These are phyloP conservation scores for Penicillium chermesinum DNA, from an alignment of 495 filamentous ascomycete species.

Conservation along the genomic window DNA sequence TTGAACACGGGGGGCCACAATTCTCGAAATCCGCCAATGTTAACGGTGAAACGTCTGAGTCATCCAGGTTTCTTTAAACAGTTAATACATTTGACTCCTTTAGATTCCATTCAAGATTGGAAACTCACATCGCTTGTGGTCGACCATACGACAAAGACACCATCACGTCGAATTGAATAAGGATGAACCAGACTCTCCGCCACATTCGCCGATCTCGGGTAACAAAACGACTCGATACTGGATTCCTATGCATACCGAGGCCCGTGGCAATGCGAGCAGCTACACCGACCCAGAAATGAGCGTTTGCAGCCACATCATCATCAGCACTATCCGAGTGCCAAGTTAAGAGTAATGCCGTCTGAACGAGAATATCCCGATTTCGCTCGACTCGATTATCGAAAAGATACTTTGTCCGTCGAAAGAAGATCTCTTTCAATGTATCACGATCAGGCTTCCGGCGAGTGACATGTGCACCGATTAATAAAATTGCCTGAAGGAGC, in stretches of 20 bases:
- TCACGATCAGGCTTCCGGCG: slow-evolving; percentile 38
- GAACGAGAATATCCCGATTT: slow-evolving; percentile 46
- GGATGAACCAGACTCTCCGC: slow-evolving; percentile 44
- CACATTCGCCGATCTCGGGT: slow-evolving; percentile 42
- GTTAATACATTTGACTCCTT: background rate
- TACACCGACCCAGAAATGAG: slow-evolving; percentile 47
- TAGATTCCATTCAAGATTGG: background rate
- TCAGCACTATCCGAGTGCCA: slow-evolving; percentile 47
- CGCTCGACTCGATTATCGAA: slow-evolving; percentile 47
- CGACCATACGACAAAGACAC: slow-evolving; percentile 46
- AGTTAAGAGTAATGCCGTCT: slow-evolving; percentile 42
- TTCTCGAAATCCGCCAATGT: slow-evolving; percentile 44
- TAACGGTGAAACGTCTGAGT: slow-evolving; percentile 43
- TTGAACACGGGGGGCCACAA: slow-evolving; percentile 38
- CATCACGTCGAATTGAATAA: slow-evolving; percentile 47
- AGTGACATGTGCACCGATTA: slow-evolving; percentile 43
- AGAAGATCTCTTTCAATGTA: slow-evolving; percentile 43
- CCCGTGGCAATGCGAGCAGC: slow-evolving; percentile 46
- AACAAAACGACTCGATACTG: slow-evolving; percentile 39
- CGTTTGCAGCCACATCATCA: slow-evolving; percentile 46
- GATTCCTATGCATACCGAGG: slow-evolving; percentile 47
- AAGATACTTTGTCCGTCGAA: slow-evolving; percentile 44
- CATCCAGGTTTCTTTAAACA: slow-evolving; percentile 39
- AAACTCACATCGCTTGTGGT: slow-evolving; percentile 45
- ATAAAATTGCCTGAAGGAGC: slow-evolving; percentile 42